Evolutionary conservation across 1,284 basidiomycete species (phyloP).

Genomic region (Pholiota adiposa): DNA sequence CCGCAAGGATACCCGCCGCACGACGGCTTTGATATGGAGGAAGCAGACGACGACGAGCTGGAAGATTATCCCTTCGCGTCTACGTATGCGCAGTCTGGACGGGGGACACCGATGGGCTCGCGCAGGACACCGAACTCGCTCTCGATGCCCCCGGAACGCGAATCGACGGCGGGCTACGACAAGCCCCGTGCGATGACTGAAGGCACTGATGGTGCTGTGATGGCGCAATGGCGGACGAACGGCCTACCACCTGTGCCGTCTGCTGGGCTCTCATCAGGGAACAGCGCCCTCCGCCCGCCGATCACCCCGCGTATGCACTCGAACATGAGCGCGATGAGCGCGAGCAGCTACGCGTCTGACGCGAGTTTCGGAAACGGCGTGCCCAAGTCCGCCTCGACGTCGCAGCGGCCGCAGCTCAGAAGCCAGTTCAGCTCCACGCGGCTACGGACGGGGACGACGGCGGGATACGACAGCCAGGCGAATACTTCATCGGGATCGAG

Average conservation of each 20-base stretch:
- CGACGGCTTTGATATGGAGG: slow-evolving; percentile 70
- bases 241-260: slow-evolving; percentile 32
- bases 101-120: slow-evolving; percentile 67
- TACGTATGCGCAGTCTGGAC: slow-evolving; percentile 54
- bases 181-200: slow-evolving; percentile 75
- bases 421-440: slow-evolving; percentile 76
- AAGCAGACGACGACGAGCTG: slow-evolving; percentile 72
- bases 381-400: slow-evolving; percentile 37
- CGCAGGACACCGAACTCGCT: slow-evolving; percentile 57
- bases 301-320: slow-evolving; percentile 53
- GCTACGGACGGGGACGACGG: slow-evolving; percentile 40
- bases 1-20: slow-evolving; percentile 64
- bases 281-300: slow-evolving; percentile 42
- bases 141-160: slow-evolving; percentile 62
- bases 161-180: slow-evolving; percentile 48
- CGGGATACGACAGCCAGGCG: slow-evolving; percentile 46
- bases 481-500: slow-evolving; percentile 14
- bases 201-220: slow-evolving; percentile 65
- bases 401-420: slow-evolving; percentile 53
- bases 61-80: slow-evolving; percentile 67
- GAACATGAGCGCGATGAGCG: slow-evolving; percentile 41
- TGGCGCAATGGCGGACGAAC: slow-evolving; percentile 64
- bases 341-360: slow-evolving; percentile 53
- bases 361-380: slow-evolving; percentile 46
- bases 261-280: slow-evolving; percentile 33